Conservation (phyloP, 192 early-diverging fungal genomes). For the Rhizophagus clarus region DNA sequence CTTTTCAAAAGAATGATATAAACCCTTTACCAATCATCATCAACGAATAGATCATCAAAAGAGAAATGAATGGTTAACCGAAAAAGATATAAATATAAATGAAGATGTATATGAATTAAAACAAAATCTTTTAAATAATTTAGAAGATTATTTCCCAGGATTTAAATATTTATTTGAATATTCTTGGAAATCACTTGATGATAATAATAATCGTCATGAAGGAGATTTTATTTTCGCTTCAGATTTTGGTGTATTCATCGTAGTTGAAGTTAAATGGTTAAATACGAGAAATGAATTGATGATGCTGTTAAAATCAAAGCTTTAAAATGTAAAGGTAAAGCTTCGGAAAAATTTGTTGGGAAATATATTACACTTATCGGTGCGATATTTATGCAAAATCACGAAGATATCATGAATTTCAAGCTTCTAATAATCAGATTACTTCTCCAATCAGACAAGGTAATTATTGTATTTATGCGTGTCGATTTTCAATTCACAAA, state of each 20-base stretch:
- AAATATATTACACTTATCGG: background rate
- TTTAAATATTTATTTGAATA: slow-evolving; percentile 10
- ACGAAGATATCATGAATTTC: too few relatives aligned
- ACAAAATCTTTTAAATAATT: background rate
- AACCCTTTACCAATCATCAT: background rate
- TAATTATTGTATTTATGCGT: too few relatives aligned
- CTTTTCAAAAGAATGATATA: background rate
- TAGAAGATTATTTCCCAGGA: background rate
- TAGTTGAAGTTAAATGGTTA: background rate
- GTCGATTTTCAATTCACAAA: too few relatives aligned
- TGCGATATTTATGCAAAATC: background rate
- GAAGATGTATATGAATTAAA: background rate
- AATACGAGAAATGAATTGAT: background rate
- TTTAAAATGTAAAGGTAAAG: background rate
- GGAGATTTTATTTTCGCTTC: slow-evolving; percentile 17
- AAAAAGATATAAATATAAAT: background rate
- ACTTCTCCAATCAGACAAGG: background rate
- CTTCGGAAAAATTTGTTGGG: background rate
- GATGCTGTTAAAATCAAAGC: background rate
- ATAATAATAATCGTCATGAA: background rate
- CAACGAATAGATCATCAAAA: background rate
- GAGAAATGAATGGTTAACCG: too few relatives aligned
- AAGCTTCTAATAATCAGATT: background rate
- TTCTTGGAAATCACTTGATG: background rate
- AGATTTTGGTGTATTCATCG: background rate